Conservation (phyloP, 495 filamentous ascomycete genomes). For the Tetracladium marchalianum region DNA sequence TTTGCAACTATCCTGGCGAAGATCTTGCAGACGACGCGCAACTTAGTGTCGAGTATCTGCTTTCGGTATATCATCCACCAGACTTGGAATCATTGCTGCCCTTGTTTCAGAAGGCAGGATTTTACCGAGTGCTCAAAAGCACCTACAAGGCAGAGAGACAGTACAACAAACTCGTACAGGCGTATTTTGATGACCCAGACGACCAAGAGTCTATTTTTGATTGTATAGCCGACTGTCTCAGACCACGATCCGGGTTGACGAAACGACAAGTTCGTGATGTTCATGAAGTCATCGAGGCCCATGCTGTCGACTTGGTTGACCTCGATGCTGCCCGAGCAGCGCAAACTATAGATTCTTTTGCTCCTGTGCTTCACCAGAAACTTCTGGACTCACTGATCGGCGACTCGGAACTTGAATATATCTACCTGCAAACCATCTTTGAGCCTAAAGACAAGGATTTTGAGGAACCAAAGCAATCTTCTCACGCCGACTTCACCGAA, state of each 20-base stretch:
- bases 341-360: conserved; percentile 52
- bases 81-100: conserved; percentile 67
- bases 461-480: conserved; percentile 24
- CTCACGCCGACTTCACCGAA: conserved; percentile 55
- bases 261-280: conserved; percentile 71
- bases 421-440: conserved; percentile 69
- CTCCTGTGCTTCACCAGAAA: conserved; percentile 60
- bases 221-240: conserved; percentile 72
- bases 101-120: conserved; percentile 68
- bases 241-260: conserved; percentile 54
- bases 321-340: conserved; percentile 64
- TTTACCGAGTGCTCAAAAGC: conserved; percentile 88
- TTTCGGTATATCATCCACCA: conserved; percentile 87
- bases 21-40: conserved; percentile 91
- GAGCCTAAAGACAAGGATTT: conserved; percentile 49
- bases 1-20: conserved; percentile 72
- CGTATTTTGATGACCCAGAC: conserved; percentile 79
- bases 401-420: conserved; percentile 56
- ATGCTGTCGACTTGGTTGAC: conserved; percentile 56
- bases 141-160: conserved; percentile 74
- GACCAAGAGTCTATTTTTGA: conserved; percentile 64
- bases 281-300: conserved; percentile 55
- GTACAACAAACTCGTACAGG: conserved; percentile 66
- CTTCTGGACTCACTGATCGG: conserved; percentile 56
- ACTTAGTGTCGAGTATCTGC: conserved; percentile 86